phyloP scores from a whole-genome alignment of 306 rosid species.

The Quercus gilva region DNA sequence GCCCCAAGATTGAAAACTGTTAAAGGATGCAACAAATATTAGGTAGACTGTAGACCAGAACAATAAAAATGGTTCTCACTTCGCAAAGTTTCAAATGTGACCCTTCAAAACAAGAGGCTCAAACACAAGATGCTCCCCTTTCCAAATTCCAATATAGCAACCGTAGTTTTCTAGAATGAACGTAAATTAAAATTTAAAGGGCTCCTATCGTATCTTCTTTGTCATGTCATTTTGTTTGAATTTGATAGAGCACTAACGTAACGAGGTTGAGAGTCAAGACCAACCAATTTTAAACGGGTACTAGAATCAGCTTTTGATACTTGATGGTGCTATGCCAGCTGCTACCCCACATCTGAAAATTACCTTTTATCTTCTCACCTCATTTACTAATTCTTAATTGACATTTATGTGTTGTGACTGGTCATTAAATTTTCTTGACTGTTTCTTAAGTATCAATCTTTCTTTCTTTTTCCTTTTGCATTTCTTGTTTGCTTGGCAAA shows the following conservation, averaged over 20 bases:
- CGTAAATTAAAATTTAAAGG: neutral
- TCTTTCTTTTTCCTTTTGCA: neutral
- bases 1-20: too few relatives aligned
- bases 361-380: constrained; percentile 31
- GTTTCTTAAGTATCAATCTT: neutral
- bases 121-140: neutral
- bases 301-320: constrained; percentile 29
- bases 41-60: neutral
- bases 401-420: neutral
- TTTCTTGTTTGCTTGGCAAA: neutral
- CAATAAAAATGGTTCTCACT: neutral
- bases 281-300: constrained; percentile 17
- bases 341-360: constrained; percentile 29
- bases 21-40: neutral
- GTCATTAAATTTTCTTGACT: neutral
- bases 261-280: constrained; percentile 20
- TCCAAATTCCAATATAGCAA: neutral
- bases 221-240: neutral
- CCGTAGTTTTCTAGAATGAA: neutral
- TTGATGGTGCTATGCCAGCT: constrained; percentile 33
- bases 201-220: neutral
- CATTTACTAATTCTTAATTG: constrained; percentile 1
- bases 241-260: neutral
- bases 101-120: neutral
- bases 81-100: neutral